These are phyloP conservation scores for Beauveria medogensis DNA, from an alignment of 2,329 filamentous ascomycete species.

Conservation along the genomic window DNA sequence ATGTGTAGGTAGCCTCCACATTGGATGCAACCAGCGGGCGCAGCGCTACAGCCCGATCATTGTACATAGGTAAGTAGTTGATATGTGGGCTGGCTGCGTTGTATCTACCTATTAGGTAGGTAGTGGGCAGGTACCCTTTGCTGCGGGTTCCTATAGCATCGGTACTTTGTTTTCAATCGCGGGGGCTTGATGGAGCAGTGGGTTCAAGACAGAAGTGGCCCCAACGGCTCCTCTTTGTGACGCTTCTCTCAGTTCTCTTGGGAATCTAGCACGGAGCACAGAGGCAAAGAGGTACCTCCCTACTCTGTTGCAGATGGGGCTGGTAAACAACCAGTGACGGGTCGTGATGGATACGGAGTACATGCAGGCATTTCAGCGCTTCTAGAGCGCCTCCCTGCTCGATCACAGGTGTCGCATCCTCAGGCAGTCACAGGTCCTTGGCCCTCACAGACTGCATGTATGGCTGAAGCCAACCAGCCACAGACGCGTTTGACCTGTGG, in stretches of 20 bases:
- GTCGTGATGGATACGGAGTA: too few relatives aligned
- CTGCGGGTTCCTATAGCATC: neutral
- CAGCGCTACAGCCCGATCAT: neutral
- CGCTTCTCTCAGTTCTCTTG: neutral
- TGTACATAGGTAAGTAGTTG: neutral
- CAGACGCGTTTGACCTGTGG: neutral
- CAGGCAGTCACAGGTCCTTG: neutral
- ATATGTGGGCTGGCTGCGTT: neutral
- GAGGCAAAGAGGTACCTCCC: too few relatives aligned
- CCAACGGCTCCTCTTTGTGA: constrained; percentile 5
- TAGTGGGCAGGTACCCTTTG: neutral
- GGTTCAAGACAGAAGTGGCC: neutral
- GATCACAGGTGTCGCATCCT: neutral
- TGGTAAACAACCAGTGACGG: too few relatives aligned
- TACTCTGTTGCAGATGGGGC: too few relatives aligned
- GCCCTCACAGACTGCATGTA: neutral
- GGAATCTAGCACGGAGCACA: too few relatives aligned
- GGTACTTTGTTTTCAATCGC: constrained; percentile 1
- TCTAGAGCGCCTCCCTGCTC: neutral
- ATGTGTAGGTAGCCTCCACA: too few relatives aligned
- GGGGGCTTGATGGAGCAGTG: neutral
- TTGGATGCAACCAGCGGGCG: neutral
- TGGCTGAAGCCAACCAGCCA: constrained; percentile 2
- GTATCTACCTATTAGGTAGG: too few relatives aligned
- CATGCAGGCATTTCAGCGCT: too few relatives aligned